Evolutionary conservation across 148 eudicot species (phyloP).

Genomic region (Camellia sinensis): DNA sequence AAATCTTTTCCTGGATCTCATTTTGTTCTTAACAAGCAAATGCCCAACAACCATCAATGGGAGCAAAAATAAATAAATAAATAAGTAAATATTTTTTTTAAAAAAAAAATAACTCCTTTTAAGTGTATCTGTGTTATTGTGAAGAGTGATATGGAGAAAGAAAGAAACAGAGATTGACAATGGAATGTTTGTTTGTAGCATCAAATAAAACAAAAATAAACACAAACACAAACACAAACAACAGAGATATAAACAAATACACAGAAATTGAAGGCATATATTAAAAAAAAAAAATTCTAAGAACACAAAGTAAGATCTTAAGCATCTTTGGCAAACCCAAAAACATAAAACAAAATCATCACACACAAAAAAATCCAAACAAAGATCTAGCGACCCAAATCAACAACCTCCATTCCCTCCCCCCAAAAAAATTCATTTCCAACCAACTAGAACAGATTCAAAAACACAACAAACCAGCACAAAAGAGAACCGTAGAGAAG

Average conservation of each 20-base stretch:
- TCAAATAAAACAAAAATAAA: neutral
- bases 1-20: neutral
- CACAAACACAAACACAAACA: neutral
- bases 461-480: neutral
- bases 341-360: neutral
- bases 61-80: too few relatives aligned
- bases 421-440: neutral
- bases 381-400: neutral
- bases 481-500: neutral
- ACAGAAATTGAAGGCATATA: neutral
- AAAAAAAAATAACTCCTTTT: neutral
- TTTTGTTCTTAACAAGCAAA: neutral
- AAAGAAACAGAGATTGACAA: neutral
- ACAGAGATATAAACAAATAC: neutral
- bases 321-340: neutral
- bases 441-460: neutral
- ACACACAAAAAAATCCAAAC: neutral
- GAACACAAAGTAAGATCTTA: conserved; percentile 7
- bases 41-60: neutral
- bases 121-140: neutral
- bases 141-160: neutral
- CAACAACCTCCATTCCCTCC: neutral
- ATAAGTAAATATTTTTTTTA: too few relatives aligned
- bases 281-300: neutral
- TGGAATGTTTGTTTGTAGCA: neutral